Base-by-base conservation (phyloP, 805 yeast genomes). In the Schwanniomyces occidentalis region DNA sequence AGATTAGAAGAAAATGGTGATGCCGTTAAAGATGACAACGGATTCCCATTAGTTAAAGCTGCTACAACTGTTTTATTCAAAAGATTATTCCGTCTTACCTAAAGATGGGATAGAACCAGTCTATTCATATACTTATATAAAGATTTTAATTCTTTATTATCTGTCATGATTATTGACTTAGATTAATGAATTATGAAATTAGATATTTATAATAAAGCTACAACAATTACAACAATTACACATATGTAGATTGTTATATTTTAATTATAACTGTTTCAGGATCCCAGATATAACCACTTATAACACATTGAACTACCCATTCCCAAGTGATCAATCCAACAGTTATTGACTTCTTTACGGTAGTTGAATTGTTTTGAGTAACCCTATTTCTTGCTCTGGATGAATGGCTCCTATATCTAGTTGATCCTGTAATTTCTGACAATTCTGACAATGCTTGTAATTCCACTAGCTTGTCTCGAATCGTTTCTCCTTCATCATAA, bases 1-100 rank as follows among this genome's bases (percentile, higher is more conserved):
- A 78, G 98, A 65, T 70, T 90, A 43, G 96, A 90, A 66, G 98
- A 90, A 66, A 90, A 90, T 56, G 96, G 96, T 16, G 96, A 90
- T 61, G 95, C 96, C 7, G 95, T 87, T 5, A 81, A 91, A 68
- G 73, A 73, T 37, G 93, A 85, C 59, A 82, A 81, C 45, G 93
- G 95, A n/a, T 75, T 79, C 70, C 84, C 84, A 31, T 71, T 85
- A 48, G 65, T 84, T 27, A 77, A 72, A 50, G 80, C 78, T 24
- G 78, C 80, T 13, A 27, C 42, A 10, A 27, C 40, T 18, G 48
- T 49, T 17, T 49, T 61, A 37, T 50, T 42, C 37, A 52, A 45
- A 45, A 59, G 65, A 44, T 16, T 54, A 13, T 50, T 47, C 15
- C 18, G 28, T 23, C 2, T 37, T 16, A 34, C 22, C 12, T 32